Evolutionary conservation across 352 stramenopile genomes (phyloP).

Genomic region (Globisporangium spinosum): DNA sequence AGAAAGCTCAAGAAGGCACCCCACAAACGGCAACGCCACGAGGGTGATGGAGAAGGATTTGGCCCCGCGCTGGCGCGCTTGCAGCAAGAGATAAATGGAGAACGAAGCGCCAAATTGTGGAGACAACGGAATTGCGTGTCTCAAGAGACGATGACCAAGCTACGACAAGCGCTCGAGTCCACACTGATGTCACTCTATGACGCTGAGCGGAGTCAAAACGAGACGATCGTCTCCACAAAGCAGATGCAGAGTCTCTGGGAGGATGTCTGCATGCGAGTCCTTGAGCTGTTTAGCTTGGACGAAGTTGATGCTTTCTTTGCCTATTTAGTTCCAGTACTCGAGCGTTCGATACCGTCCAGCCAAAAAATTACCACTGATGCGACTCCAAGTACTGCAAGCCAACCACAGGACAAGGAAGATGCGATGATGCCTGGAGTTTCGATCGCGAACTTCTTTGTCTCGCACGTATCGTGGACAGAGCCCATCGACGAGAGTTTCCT

Average conservation of each 20-base stretch:
- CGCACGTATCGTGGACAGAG: slow-evolving; percentile 8
- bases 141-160: background rate
- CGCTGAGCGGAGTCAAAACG: background rate
- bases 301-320: slow-evolving; percentile 15
- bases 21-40: slow-evolving; percentile 5
- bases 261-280: slow-evolving; percentile 7
- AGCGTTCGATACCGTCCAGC: background rate
- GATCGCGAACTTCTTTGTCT: slow-evolving; percentile 1
- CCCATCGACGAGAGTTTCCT: slow-evolving; percentile 4
- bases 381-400: slow-evolving; percentile 1
- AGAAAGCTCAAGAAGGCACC: background rate
- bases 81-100: slow-evolving; percentile 3
- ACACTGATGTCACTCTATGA: background rate
- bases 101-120: background rate
- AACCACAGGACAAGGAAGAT: background rate
- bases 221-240: background rate
- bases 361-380: background rate
- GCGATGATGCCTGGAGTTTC: background rate
- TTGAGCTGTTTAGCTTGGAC: slow-evolving; percentile 6
- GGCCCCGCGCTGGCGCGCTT: background rate
- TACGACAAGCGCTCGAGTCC: slow-evolving; percentile 1
- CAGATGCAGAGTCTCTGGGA: slow-evolving; percentile 10
- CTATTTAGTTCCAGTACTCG: slow-evolving; percentile 9
- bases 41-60: slow-evolving; percentile 1
- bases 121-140: background rate